Evolutionary conservation across 192 early-diverging fungal genomes (phyloP).

Genomic region (Coemansia sp.): DNA sequence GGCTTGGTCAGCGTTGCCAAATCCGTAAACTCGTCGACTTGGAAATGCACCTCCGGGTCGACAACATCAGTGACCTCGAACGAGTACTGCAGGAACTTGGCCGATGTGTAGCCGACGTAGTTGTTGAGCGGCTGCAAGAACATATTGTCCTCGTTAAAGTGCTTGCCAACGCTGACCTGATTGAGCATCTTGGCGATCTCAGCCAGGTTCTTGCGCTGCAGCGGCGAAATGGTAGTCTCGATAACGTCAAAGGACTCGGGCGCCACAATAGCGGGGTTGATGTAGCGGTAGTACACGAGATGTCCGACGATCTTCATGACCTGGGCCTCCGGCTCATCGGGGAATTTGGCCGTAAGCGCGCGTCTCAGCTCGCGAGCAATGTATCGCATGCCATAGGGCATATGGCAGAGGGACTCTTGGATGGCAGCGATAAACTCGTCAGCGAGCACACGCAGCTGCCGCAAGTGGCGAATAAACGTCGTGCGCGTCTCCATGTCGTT

Average conservation of each 20-base stretch:
- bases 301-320: constrained; percentile 92
- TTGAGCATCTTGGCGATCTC: constrained; percentile 96
- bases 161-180: constrained; percentile 90
- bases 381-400: constrained; percentile 96
- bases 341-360: constrained; percentile 82
- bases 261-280: constrained; percentile 97
- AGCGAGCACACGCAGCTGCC: constrained; percentile 80
- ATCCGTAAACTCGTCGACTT: constrained; percentile 90
- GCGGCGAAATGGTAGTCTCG: constrained; percentile 78
- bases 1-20: constrained; percentile 79
- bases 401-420: constrained; percentile 70
- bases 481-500: constrained; percentile 79
- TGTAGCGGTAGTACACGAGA: constrained; percentile 97
- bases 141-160: constrained; percentile 73
- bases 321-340: constrained; percentile 73
- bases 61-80: constrained; percentile 84
- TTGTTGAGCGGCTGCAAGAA: constrained; percentile 77
- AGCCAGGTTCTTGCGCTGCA: constrained; percentile 96
- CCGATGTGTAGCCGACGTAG: constrained; percentile 76
- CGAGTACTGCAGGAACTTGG: constrained; percentile 85
- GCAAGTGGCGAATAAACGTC: constrained; percentile 69
- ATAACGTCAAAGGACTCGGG: constrained; percentile 98
- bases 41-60: constrained; percentile 87
- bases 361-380: constrained; percentile 91
- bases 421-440: constrained; percentile 86